A percentile compares a stretch with the other conserved stretches of the same genome.
Evolutionary conservation across 1,284 basidiomycete species (phyloP).

Genomic region (Coniferiporia weirii): DNA sequence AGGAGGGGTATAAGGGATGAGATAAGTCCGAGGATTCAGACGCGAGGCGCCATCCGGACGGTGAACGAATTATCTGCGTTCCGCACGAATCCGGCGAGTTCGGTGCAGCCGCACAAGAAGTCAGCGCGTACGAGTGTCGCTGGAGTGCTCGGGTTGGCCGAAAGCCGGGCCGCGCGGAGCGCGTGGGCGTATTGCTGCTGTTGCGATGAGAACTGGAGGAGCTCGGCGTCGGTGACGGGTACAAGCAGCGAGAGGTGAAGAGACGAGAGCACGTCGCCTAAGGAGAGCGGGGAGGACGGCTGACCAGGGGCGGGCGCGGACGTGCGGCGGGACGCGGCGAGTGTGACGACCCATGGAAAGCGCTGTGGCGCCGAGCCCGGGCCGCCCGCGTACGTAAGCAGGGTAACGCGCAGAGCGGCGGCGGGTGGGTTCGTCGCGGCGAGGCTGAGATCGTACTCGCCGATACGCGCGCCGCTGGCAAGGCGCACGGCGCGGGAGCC

Average conservation of each 20-base stretch:
- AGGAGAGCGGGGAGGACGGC: not conserved
- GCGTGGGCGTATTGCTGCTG: slow-evolving; percentile 2
- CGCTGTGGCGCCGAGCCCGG: not conserved
- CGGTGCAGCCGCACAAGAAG: slow-evolving; percentile 10
- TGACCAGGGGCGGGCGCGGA: slow-evolving; percentile 5
- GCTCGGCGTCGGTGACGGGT: slow-evolving; percentile 7
- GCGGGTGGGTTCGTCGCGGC: slow-evolving; percentile 1
- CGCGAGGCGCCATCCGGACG: slow-evolving; percentile 1
- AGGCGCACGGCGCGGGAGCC: not conserved
- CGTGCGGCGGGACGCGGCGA: slow-evolving; percentile 8
- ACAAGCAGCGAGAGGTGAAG: slow-evolving; percentile 4
- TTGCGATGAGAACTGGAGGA: not conserved
- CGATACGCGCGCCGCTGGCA: not conserved
- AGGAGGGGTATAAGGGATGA: not conserved
- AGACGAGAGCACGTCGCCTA: slow-evolving; percentile 10
- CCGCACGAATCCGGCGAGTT: slow-evolving; percentile 9
- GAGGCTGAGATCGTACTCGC: not conserved
- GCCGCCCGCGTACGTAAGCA: slow-evolving; percentile 3
- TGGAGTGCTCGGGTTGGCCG: not conserved
- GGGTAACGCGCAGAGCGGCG: not conserved
- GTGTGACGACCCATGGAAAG: slow-evolving; percentile 7
- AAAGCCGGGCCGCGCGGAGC: not conserved
- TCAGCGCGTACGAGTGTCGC: slow-evolving; percentile 9
- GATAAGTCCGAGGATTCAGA: not conserved
- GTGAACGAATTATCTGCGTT: slow-evolving; percentile 11